Evolutionary conservation across 2,329 filamentous ascomycete genomes (phyloP), one percentile per base, ranked within the genome.

Genomic region (Myrmaecium sp.): DNA sequence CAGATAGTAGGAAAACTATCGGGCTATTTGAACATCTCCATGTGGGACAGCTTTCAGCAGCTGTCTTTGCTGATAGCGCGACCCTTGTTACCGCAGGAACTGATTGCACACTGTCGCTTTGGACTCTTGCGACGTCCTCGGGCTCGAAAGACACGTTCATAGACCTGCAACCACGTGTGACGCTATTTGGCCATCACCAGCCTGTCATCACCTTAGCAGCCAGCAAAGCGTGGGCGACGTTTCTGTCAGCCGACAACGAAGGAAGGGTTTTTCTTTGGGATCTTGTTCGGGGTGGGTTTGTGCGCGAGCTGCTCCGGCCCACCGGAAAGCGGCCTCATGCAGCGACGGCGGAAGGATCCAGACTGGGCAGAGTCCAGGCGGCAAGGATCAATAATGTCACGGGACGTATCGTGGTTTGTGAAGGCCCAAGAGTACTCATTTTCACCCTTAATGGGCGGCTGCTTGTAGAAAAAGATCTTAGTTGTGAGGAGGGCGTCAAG

Each of bases 1-100:
- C 76, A 25, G 82, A 93, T 37, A 80, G 70, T 31, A 74, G 80
- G 43, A 84, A 81, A 58, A 62, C 78, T 13, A 70, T 91, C 18
- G 86, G 86, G 0, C 64, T 94, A 11, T 93, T 86, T 44, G 89
- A 98, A 50, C 91, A 95, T 44, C 62, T 94, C 2, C 89, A 98
- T 46, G 75, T 86, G 30, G 83, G 84, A 4, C 83, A 93, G 45
- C 66, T 98, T 15, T 86, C 83, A 0, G 74, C 73, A 29, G 74
- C 81, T 1, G 62, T 76, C 8, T 89, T 95, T 46, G 81, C 81
- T 1, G 86, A 94, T 47, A 86, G 82, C 10, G 80, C 78, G 41
- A 93, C 82, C 0, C 64, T 98, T 12, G 74, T 98, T 35, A 95
- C 89, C 0, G 81, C 83, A 1, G 89, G 89, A 14, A 77, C 81